Conservation (phyloP, 228 moss, liverwort and hornwort species). For the Sphagnum magellanicum region DNA sequence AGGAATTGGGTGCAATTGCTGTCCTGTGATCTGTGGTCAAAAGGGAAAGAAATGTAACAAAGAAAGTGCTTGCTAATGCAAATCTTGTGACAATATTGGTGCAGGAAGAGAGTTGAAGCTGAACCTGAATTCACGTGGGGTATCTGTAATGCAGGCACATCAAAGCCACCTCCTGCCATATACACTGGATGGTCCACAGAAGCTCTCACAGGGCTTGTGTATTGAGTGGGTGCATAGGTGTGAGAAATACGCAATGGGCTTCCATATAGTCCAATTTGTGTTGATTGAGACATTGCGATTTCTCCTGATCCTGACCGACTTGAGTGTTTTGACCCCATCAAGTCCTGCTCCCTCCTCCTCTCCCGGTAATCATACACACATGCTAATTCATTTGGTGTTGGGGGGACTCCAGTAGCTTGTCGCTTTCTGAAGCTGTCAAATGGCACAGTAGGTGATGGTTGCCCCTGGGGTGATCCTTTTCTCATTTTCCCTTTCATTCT, state of each 20-base stretch:
- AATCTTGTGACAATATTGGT: neutral
- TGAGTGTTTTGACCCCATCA: conserved; percentile 4
- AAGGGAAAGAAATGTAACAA: neutral
- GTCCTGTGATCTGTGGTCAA: neutral
- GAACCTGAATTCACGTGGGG: conserved; percentile 1
- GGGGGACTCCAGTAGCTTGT: conserved; percentile 7
- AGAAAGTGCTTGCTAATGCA: neutral
- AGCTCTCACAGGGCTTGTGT: conserved; percentile 18
- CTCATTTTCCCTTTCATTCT: neutral
- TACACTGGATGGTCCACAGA: conserved; percentile 21
- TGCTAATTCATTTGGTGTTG: conserved; percentile 4
- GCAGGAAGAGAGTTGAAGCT: neutral
- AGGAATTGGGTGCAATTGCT: neutral
- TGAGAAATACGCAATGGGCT: conserved; percentile 18
- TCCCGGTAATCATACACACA: conserved; percentile 39
- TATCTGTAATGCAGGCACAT: neutral
- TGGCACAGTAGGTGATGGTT: conserved; percentile 25
- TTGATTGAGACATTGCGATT: conserved; percentile 15
- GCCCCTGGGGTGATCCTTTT: conserved; percentile 10
- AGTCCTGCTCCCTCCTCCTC: conserved; percentile 31
- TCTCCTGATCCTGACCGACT: conserved; percentile 10
- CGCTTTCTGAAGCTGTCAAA: conserved; percentile 21
- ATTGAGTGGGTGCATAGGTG: neutral
- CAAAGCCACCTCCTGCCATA: conserved; percentile 29
- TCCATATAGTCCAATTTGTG: conserved; percentile 19